Percentiles rank a stretch among this genome's conserved stretches.
Conservation (phyloP, 1,284 basidiomycete genomes). For the Wallemia mellicola region DNA sequence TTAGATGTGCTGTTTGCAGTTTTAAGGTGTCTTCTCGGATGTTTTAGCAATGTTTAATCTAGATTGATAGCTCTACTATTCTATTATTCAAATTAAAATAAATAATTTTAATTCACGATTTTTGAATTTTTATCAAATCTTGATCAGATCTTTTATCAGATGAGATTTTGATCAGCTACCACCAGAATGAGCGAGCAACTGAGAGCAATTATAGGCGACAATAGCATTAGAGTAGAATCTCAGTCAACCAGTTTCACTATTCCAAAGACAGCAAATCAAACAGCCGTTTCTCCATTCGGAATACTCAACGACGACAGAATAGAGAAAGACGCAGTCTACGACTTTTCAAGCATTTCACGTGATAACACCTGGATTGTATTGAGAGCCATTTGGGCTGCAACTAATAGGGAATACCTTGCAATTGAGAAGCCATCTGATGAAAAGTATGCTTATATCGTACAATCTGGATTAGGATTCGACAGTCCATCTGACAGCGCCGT, state of each 20-base stretch:
- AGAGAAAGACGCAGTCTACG: background rate
- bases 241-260: background rate
- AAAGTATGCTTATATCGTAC: slow-evolving; percentile 1
- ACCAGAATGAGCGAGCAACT: too few relatives aligned
- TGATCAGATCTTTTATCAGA: too few relatives aligned
- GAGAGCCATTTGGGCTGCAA: background rate
- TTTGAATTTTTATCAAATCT: too few relatives aligned
- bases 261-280: background rate
- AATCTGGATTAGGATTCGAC: slow-evolving; percentile 5
- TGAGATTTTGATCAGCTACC: too few relatives aligned
- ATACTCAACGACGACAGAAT: background rate
- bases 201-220: too few relatives aligned
- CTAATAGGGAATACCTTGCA: background rate
- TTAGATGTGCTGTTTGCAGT: too few relatives aligned
- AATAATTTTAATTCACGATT: too few relatives aligned
- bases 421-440: background rate
- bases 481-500: slow-evolving; percentile 4
- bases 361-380: background rate
- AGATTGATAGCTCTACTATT: too few relatives aligned
- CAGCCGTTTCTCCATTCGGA: background rate
- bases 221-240: too few relatives aligned
- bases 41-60: too few relatives aligned
- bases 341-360: background rate
- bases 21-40: too few relatives aligned
- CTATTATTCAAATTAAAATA: too few relatives aligned